These are phyloP conservation scores for Dillenia turbinata DNA, from an alignment of 164 flowering plant species.

Conservation along the genomic window DNA sequence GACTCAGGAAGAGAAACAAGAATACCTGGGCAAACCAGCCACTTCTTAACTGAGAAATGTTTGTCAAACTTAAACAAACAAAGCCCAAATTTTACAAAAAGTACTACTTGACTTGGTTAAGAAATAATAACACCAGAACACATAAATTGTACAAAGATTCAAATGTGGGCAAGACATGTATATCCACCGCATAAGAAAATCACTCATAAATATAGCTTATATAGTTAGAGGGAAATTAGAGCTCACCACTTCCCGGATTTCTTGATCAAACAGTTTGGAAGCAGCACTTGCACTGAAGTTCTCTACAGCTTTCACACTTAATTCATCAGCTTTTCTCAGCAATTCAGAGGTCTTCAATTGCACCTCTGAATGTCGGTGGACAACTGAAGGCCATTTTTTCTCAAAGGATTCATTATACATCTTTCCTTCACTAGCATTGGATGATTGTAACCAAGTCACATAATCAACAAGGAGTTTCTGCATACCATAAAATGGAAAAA, in stretches of 20 bases:
- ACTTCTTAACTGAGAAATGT: too few relatives aligned
- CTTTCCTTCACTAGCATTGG: constrained; percentile 52
- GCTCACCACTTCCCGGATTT: constrained; percentile 90
- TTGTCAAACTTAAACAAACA: too few relatives aligned
- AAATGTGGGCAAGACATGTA: neutral
- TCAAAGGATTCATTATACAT: constrained; percentile 57
- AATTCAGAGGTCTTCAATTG: constrained; percentile 34
- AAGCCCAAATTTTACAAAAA: too few relatives aligned
- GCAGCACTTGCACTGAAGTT: constrained; percentile 71
- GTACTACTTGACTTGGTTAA: too few relatives aligned
- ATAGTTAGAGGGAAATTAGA: neutral
- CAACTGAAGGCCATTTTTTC: constrained; percentile 64
- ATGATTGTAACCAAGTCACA: constrained; percentile 61
- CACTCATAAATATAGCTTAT: neutral
- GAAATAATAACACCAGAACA: too few relatives aligned
- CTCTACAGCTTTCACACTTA: constrained; percentile 44
- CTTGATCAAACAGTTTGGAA: constrained; percentile 77
- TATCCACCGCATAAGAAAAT: neutral
- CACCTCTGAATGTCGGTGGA: constrained; percentile 19
- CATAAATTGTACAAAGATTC: neutral
- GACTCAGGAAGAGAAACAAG: too few relatives aligned
- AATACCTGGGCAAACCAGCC: too few relatives aligned
- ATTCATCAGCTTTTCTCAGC: constrained; percentile 36
- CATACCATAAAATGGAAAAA: constrained; percentile 14
- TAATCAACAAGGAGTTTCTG: constrained; percentile 75